A percentile compares a stretch with the other conserved stretches of the same genome.
phyloP scores from a whole-genome alignment of 768 basidiomycete genomes.

The Hygrocybe coccinea region DNA sequence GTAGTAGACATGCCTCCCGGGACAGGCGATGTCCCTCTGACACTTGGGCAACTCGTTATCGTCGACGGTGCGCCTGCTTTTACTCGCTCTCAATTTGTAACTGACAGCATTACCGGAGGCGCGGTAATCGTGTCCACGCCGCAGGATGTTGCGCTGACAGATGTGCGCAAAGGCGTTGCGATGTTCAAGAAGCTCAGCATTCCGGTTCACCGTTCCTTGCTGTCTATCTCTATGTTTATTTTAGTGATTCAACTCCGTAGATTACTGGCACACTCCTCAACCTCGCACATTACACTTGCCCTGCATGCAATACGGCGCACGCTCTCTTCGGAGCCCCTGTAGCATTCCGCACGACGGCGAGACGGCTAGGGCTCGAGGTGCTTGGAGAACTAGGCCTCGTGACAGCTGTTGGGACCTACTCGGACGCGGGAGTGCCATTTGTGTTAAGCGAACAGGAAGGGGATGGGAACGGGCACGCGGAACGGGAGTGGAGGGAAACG shows the following conservation, averaged over 20 bases:
- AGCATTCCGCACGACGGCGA: constrained; percentile 55
- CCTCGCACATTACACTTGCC: constrained; percentile 78
- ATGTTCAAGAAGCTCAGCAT: constrained; percentile 89
- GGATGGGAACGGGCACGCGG: background rate
- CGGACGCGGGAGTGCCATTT: constrained; percentile 66
- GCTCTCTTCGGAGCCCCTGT: constrained; percentile 59
- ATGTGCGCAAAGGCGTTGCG: constrained; percentile 86
- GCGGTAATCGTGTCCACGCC: constrained; percentile 94
- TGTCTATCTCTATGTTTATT: background rate
- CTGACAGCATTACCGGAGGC: constrained; percentile 44
- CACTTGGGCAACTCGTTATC: constrained; percentile 78
- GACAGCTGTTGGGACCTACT: constrained; percentile 62
- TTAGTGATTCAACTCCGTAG: too few relatives aligned
- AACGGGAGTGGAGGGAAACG: background rate
- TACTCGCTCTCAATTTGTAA: background rate
- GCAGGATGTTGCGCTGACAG: constrained; percentile 87
- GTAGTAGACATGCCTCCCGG: constrained; percentile 97
- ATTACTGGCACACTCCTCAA: constrained; percentile 86
- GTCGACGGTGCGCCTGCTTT: constrained; percentile 63
- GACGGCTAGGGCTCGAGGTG: constrained; percentile 53
- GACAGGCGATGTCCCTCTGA: constrained; percentile 93
- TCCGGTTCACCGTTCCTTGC: constrained; percentile 53
- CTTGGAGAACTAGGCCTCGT: constrained; percentile 82
- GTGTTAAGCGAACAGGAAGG: constrained; percentile 8
- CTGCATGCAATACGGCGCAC: constrained; percentile 47